Evolutionary conservation across 2,329 filamentous ascomycete species (phyloP).

Genomic region (Sclerotinia glacialis): DNA sequence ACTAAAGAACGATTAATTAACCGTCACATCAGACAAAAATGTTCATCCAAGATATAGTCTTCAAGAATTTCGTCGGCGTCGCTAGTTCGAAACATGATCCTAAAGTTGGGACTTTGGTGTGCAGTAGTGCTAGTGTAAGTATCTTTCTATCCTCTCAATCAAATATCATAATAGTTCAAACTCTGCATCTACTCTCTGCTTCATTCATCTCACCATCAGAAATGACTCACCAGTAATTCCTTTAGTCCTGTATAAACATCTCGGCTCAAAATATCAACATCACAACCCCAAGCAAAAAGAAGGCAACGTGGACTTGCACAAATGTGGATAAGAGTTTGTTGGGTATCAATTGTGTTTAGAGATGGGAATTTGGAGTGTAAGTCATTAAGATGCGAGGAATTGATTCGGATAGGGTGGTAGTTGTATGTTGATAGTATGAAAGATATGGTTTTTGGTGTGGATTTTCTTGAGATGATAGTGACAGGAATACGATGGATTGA

Average conservation of each 20-base stretch:
- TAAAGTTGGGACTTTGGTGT: constrained; percentile 46
- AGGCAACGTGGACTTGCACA: constrained; percentile 44
- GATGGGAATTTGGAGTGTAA: too few species aligned
- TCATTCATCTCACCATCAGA: too few species aligned
- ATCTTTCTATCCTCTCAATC: neutral
- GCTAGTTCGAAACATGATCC: constrained; percentile 47
- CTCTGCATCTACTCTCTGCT: too few species aligned
- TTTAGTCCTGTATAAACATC: constrained; percentile 43
- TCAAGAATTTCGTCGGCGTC: constrained; percentile 43
- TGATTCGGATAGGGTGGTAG: neutral
- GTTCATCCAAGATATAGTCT: constrained; percentile 52
- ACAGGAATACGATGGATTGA: neutral
- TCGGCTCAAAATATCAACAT: constrained; percentile 46
- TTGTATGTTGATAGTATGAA: neutral
- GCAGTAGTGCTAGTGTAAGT: constrained; percentile 44
- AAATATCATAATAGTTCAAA: too few species aligned
- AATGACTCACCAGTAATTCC: too few species aligned
- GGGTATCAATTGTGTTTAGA: constrained; percentile 11
- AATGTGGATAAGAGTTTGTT: constrained; percentile 40
- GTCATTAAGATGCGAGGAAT: too few species aligned
- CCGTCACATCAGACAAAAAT: constrained; percentile 37
- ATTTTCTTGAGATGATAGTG: neutral
- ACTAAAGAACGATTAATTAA: constrained; percentile 47
- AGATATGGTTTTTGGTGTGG: neutral
- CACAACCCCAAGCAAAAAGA: constrained; percentile 45